These are phyloP conservation scores for Neonothopanus nambi DNA, from an alignment of 1,284 basidiomycete species.

Conservation along the genomic window DNA sequence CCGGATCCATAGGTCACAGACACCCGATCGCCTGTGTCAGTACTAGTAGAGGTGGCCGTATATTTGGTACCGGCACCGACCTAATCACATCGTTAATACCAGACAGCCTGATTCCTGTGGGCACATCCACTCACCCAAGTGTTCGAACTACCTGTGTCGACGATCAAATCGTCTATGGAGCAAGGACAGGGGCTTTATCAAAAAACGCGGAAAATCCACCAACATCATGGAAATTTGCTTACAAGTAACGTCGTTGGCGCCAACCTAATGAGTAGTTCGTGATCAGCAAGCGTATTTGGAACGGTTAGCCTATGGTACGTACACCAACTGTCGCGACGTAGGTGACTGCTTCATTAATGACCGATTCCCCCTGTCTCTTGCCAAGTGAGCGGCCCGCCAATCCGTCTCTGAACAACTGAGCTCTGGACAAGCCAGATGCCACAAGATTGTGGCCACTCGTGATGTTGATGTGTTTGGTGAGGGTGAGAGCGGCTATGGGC, in stretches of 20 bases:
- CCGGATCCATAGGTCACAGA: conserved; percentile 49
- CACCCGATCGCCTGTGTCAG: conserved; percentile 27
- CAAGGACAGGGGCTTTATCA: conserved; percentile 14
- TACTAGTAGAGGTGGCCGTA: neutral
- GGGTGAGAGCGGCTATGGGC: conserved; percentile 2
- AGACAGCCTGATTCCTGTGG: neutral
- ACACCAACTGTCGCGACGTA: conserved; percentile 49
- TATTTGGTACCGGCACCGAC: conserved; percentile 23
- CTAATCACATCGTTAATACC: conserved; percentile 22
- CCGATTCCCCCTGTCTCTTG: conserved; percentile 6
- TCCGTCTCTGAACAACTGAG: conserved; percentile 10
- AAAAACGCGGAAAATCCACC: conserved; percentile 5
- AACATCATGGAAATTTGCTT: neutral
- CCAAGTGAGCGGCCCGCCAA: neutral
- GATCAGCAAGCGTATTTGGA: too few relatives aligned
- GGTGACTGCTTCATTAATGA: conserved; percentile 35
- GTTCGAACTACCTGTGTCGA: conserved; percentile 31
- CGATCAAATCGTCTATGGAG: conserved; percentile 17
- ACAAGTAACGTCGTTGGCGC: conserved; percentile 38
- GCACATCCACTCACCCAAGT: conserved; percentile 37
- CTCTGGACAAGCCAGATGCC: neutral
- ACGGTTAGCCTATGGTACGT: neutral
- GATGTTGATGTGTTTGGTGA: conserved; percentile 1
- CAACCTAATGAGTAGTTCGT: conserved; percentile 16
- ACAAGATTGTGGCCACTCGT: conserved; percentile 7